These are phyloP conservation scores for Prinsepia uniflora DNA, from an alignment of 306 rosid genomes.

Conservation along the genomic window DNA sequence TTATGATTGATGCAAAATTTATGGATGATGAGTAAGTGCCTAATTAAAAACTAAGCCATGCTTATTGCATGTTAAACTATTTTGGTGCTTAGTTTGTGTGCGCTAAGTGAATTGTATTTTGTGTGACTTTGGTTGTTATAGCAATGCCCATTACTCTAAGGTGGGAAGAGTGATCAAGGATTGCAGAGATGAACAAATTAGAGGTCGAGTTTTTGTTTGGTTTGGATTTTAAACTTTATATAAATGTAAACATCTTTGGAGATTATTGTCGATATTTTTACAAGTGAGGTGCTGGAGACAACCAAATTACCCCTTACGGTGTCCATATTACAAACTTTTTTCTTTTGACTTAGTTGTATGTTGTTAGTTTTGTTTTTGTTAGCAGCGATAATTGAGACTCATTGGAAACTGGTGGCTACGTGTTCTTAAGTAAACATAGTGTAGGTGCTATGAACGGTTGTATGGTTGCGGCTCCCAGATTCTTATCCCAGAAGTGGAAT, in stretches of 20 bases:
- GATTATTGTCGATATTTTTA: constrained; percentile 39
- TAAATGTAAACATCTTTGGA: constrained; percentile 36
- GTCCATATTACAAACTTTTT: too few species aligned
- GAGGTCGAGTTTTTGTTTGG: constrained; percentile 55
- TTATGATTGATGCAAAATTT: constrained; percentile 60
- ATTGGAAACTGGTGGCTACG: too few species aligned
- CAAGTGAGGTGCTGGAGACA: constrained; percentile 13
- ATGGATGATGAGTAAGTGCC: constrained; percentile 45
- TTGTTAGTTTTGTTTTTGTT: too few species aligned
- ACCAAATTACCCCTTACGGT: not conserved
- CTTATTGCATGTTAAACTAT: too few species aligned
- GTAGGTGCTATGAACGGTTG: too few species aligned
- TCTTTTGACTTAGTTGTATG: too few species aligned
- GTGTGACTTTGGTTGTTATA: constrained; percentile 35
- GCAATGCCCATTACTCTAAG: constrained; percentile 48
- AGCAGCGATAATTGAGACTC: too few species aligned
- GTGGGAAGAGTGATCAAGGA: constrained; percentile 79
- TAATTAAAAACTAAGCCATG: too few species aligned
- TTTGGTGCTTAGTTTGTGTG: not conserved
- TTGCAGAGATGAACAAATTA: constrained; percentile 55
- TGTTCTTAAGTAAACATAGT: too few species aligned
- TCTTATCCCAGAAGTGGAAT: too few species aligned
- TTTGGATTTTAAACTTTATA: constrained; percentile 53
- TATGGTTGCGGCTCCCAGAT: too few species aligned
- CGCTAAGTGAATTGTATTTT: not conserved